Conservation (phyloP, 441 rosid genomes). For the Brassica balearica region DNA sequence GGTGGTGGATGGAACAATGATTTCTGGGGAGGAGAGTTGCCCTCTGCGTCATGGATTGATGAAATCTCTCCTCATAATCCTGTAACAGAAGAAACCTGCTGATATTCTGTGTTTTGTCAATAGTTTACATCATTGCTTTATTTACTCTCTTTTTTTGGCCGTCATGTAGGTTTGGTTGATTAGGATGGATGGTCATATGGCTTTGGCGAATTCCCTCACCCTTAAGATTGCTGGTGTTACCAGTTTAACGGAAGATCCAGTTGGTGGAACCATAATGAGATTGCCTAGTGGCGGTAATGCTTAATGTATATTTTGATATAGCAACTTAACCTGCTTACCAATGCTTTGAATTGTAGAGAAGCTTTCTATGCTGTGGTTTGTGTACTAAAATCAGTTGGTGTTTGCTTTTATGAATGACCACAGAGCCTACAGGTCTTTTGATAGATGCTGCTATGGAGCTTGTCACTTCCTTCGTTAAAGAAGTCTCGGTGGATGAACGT, state of each 20-base stretch:
- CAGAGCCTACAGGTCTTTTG: slow-evolving; percentile 88
- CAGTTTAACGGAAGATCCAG: slow-evolving; percentile 63
- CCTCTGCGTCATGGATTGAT: slow-evolving; percentile 82
- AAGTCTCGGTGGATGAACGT: slow-evolving; percentile 71
- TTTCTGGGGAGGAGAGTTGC: slow-evolving; percentile 93
- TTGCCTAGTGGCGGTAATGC: slow-evolving; percentile 66
- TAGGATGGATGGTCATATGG: slow-evolving; percentile 97
- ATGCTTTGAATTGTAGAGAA: background rate
- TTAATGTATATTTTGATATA: slow-evolving; percentile 1
- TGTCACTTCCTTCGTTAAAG: slow-evolving; percentile 59
- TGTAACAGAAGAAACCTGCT: slow-evolving; percentile 42
- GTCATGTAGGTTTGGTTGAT: slow-evolving; percentile 73
- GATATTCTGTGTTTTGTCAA: slow-evolving; percentile 4
- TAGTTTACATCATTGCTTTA: background rate
- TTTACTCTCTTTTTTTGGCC: background rate
- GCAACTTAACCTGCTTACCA: background rate
- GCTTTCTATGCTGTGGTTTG: background rate
- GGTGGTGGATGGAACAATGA: slow-evolving; percentile 99
- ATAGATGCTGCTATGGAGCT: slow-evolving; percentile 91
- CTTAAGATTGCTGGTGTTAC: slow-evolving; percentile 71
- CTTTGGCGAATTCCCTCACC: slow-evolving; percentile 80
- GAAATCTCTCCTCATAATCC: slow-evolving; percentile 77
- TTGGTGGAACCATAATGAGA: slow-evolving; percentile 74
- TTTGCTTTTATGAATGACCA: slow-evolving; percentile 32
- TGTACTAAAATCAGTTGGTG: slow-evolving; percentile 13